Evolutionary conservation across 495 filamentous ascomycete species (phyloP).

Genomic region (Barbatosphaeria neglecta): DNA sequence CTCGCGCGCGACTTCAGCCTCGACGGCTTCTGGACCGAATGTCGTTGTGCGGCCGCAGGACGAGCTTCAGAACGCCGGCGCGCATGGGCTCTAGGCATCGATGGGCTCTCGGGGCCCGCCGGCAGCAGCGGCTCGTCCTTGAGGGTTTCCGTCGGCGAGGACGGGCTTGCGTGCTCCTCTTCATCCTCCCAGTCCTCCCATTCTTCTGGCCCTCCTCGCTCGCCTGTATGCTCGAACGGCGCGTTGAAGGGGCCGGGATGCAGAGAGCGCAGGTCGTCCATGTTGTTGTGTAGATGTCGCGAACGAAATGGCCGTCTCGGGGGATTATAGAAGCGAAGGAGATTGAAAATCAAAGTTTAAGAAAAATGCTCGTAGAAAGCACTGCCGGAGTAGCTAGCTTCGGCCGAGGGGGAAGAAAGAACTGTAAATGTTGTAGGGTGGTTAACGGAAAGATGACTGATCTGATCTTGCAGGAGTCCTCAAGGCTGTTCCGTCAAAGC

Average conservation of each 20-base stretch:
- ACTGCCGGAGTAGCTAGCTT: neutral
- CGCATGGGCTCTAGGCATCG: slow-evolving; percentile 2
- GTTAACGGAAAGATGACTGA: neutral
- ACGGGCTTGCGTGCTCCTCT: slow-evolving; percentile 7
- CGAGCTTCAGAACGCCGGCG: slow-evolving; percentile 5
- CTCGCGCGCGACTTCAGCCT: slow-evolving; percentile 35
- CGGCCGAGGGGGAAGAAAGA: neutral
- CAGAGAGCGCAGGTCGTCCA: slow-evolving; percentile 6
- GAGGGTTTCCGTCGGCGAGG: slow-evolving; percentile 11
- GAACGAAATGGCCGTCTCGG: neutral
- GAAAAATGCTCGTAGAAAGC: neutral
- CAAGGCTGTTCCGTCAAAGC: neutral
- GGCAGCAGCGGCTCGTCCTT: slow-evolving; percentile 17
- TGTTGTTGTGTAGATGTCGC: slow-evolving; percentile 3
- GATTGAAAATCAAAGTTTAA: no score
- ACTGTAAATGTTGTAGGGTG: neutral
- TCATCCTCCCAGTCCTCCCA: slow-evolving; percentile 40
- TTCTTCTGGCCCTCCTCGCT: slow-evolving; percentile 19
- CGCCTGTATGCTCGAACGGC: neutral
- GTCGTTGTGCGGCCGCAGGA: slow-evolving; percentile 11
- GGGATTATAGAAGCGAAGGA: neutral
- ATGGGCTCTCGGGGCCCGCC: slow-evolving; percentile 5
- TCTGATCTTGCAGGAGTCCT: neutral
- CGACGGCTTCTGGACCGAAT: slow-evolving; percentile 21
- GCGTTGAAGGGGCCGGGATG: neutral